Evolutionary conservation across 163 green algal species (phyloP).

Genomic region (Chlamydomonas reinhardtii): DNA sequence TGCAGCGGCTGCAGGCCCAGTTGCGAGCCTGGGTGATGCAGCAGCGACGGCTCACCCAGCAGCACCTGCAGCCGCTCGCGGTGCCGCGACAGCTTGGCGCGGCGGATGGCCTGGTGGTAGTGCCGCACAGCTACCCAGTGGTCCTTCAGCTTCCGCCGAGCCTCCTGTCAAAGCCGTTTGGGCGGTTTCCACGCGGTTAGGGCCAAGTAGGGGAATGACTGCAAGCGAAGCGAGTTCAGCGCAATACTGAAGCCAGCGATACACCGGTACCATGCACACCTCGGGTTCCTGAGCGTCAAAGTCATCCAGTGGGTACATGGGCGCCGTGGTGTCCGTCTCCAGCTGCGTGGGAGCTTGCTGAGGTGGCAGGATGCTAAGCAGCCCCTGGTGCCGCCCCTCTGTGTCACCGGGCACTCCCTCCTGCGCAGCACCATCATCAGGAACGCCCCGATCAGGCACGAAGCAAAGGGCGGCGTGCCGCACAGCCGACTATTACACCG

Average conservation of each 20-base stretch:
- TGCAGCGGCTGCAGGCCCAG: not conserved
- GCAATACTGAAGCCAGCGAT: no score
- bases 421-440: no score
- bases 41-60: conserved; percentile 24
- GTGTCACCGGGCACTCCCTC: not conserved
- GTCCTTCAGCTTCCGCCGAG: conserved; percentile 35
- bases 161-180: not conserved
- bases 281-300: conserved; percentile 11
- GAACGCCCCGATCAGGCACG: no score
- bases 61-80: conserved; percentile 30
- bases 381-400: not conserved
- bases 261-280: no score
- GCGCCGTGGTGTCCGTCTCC: conserved; percentile 17
- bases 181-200: no score
- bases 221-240: no score
- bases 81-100: conserved; percentile 41
- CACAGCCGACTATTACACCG: no score
- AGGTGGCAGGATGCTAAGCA: conserved; percentile 35
- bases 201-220: no score
- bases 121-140: conserved; percentile 36
- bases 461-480: not conserved
- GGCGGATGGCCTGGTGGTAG: conserved; percentile 22
- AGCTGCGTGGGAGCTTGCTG: conserved; percentile 14
- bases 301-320: conserved; percentile 30
- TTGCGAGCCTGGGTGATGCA: not conserved